Base-by-base conservation (phyloP, 148 eudicot species). In the Rhododendron griersonianum region DNA sequence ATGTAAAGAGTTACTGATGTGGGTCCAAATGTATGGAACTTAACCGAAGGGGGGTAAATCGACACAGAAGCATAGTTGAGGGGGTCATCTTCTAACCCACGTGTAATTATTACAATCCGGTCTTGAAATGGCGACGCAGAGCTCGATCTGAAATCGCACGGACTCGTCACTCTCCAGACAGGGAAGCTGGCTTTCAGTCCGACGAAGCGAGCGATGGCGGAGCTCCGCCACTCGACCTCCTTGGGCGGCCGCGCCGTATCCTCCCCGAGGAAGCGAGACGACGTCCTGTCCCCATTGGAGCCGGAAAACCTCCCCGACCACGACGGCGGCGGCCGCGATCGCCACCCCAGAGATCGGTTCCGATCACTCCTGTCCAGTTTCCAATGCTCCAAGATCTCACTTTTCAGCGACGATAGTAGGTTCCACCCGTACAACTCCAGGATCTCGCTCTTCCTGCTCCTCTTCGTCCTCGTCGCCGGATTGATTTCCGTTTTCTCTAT, bases 211-310 rank as follows among this genome's bases (percentile, higher is more conserved):
- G 92, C 92, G 50, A 93, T 91, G 98, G 95, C 98, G 85, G 99
- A 97, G 95, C 98, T 97, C 89, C 94, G 99, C 63, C 95, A 95
- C 89, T 91, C 98, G 19, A 88, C 90, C 86, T 94, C 99, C 61
- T 82, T 89, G 59, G 95, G 92, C 78, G 92, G 73, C 90, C 90
- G 99, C 30, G 84, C 98, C 11, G 83, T 93, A 35, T 90, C 96
- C 5, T 94, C 98, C 25, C 98, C 96, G 44, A 92, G 82, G 90
- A 92, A 89, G 47, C 91, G 91, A 3, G 95, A 93, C 90, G 94
- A 90, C 82, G 83, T 18, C 61, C 61, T 88, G 3, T 92, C 95
- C 0, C 94, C 98, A 0, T 85, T 93, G 21, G 85, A 89, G 30
- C 82, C 93, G n/a, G 92, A 89, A 63, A 48, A 65, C 73, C 82